A percentile compares a stretch with the other conserved stretches of the same genome.
Conservation (phyloP, 176 grass and related monocot genomes). For the Sorghum bicolor region DNA sequence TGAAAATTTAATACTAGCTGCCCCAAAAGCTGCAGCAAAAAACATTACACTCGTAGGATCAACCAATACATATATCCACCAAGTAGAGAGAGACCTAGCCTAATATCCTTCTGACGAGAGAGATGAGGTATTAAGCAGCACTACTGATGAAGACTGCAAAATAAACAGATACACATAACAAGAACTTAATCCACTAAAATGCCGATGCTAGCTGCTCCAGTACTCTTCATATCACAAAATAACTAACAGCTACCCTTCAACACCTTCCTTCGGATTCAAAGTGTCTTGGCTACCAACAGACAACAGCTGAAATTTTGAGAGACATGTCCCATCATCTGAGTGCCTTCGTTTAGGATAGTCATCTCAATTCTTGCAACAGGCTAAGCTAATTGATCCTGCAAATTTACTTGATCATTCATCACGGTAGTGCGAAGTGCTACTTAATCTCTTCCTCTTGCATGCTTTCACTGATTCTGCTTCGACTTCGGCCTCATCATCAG, state of each 20-base stretch:
- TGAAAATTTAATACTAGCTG: conserved; percentile 1
- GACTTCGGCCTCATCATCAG: conserved; percentile 48
- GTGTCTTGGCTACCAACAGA: conserved; percentile 10
- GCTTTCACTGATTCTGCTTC: conserved; percentile 42
- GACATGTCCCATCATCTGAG: background rate
- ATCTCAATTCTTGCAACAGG: conserved; percentile 15
- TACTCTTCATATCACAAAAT: background rate
- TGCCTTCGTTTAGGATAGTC: background rate
- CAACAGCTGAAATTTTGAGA: conserved; percentile 3
- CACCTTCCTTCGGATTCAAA: background rate
- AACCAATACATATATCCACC: conserved; percentile 12
- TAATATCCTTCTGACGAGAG: conserved; percentile 15
- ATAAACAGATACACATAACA: background rate
- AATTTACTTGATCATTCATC: conserved; percentile 50
- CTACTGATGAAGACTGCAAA: background rate
- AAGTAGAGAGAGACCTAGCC: background rate
- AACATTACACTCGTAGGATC: background rate
- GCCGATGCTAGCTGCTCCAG: conserved; percentile 2
- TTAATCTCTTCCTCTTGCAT: conserved; percentile 50
- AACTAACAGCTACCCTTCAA: background rate
- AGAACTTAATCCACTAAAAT: conserved; percentile 7
- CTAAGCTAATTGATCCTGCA: background rate
- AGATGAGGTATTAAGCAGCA: background rate
- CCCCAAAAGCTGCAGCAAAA: background rate
- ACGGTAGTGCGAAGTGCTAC: conserved; percentile 3